phyloP scores from a whole-genome alignment of 2,329 filamentous ascomycete species.

The Endothia cerciana region DNA sequence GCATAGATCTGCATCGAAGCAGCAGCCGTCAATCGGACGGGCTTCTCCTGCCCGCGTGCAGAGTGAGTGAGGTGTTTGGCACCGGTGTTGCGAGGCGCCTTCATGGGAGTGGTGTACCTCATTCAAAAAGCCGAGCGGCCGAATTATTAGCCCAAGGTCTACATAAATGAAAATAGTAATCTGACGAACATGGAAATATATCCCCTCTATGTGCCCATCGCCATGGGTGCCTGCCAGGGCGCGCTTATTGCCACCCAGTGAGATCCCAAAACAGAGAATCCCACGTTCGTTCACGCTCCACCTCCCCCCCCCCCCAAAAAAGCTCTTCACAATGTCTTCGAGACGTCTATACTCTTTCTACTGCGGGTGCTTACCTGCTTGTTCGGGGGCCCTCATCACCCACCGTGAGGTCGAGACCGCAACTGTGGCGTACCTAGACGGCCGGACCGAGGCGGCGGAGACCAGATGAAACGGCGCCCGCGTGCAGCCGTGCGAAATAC shows the following conservation, averaged over 20 bases:
- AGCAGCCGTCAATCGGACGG: neutral
- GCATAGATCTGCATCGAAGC: neutral
- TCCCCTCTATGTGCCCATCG: neutral
- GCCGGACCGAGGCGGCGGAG: neutral
- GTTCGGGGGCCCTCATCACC: too few relatives aligned
- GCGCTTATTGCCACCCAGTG: neutral
- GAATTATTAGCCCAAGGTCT: constrained; percentile 10
- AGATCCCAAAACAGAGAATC: neutral
- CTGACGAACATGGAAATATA: constrained; percentile 1
- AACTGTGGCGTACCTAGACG: neutral
- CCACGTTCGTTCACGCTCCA: too few relatives aligned
- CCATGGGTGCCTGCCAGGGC: neutral
- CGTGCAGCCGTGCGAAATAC: neutral
- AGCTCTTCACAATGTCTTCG: too few relatives aligned
- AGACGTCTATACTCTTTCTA: too few relatives aligned
- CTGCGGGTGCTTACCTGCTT: too few relatives aligned
- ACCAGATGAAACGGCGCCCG: neutral
- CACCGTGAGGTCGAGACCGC: neutral
- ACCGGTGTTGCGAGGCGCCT: constrained; percentile 4
- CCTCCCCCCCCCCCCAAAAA: too few relatives aligned
- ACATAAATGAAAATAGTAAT: constrained; percentile 28
- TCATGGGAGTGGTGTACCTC: neutral
- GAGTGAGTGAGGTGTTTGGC: constrained; percentile 9
- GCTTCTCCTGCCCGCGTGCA: neutral
- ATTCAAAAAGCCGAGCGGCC: neutral